These are phyloP conservation scores for Venturia effusa DNA, from an alignment of 2,329 filamentous ascomycete genomes.

Conservation along the genomic window DNA sequence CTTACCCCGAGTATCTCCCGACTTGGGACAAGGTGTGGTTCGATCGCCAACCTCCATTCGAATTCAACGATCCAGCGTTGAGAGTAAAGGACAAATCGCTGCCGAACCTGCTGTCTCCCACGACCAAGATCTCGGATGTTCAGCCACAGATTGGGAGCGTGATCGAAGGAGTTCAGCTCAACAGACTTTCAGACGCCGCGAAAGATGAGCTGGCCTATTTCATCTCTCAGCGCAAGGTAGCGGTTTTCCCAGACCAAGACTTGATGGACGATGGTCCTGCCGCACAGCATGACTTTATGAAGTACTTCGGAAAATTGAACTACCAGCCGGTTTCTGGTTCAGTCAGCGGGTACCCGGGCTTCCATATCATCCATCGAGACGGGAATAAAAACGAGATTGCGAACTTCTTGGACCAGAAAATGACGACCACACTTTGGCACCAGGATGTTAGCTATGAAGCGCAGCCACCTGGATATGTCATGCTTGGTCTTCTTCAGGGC, in stretches of 20 bases:
- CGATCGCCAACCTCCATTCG: neutral
- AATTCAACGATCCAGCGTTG: neutral
- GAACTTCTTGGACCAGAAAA: constrained; percentile 31
- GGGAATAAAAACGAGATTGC: constrained; percentile 33
- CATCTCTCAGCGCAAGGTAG: constrained; percentile 32
- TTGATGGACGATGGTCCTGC: constrained; percentile 34
- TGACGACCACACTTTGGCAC: constrained; percentile 38
- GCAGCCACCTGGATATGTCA: constrained; percentile 36
- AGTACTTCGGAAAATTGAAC: constrained; percentile 35
- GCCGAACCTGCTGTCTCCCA: constrained; percentile 11
- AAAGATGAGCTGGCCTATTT: constrained; percentile 40
- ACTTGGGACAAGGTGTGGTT: neutral
- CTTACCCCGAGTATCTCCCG: constrained; percentile 4
- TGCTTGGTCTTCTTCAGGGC: constrained; percentile 38
- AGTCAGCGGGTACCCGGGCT: constrained; percentile 31
- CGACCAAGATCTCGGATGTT: constrained; percentile 17
- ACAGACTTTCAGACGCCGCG: constrained; percentile 33
- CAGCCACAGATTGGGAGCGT: constrained; percentile 25
- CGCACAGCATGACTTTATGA: constrained; percentile 33
- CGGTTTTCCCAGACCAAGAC: constrained; percentile 42
- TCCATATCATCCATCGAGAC: constrained; percentile 36
- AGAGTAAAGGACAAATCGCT: neutral
- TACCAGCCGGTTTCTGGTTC: constrained; percentile 35
- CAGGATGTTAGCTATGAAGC: constrained; percentile 39
- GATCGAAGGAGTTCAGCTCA: constrained; percentile 34